Base-by-base conservation (phyloP, 2,329 filamentous ascomycete genomes). In the Drechslera avenae region DNA sequence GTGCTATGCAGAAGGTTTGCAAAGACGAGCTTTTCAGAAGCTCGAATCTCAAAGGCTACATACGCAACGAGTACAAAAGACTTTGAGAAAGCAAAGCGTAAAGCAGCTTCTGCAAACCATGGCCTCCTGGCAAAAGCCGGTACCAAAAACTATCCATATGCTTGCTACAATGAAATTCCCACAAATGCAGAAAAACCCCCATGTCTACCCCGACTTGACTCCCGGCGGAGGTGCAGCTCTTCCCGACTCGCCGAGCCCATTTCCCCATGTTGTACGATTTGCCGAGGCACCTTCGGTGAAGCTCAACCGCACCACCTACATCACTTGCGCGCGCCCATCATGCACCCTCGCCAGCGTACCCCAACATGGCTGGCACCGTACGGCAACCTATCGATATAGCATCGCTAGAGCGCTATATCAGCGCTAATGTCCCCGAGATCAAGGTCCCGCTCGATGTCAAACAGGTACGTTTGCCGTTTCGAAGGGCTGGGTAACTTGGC, bases 331-430 rank as follows among this genome's bases (percentile, higher is more conserved):
- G 40, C 48, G 44, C 45, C 49, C 48, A 35, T 48, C 50, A 63
- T 58, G 62, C 50, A 43, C 52, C 54, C 26, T 41, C 36, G 39
- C 37, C 45, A 50, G 37, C 57, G 39, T 43, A 56, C 50, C 35
- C 51, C 59, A 73, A 44, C 54, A 87, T 97, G 93, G 93, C 94
- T 45, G 93, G 93, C 64, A 81, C 82, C 57, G 86, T 99, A 51
- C 86, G 94, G 72, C 94, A 99, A 73, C 90, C 90, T 35, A 95
- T 99, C 70, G 90, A 97, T 71, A 77, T 93, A 65, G 77, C 82
- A 67, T 85, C 89, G 13, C 80, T 99, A 47, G 88, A 93, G 78
- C 82, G 80, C 57, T 99, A 92, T 75, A 83, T 99, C 60, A 77
- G 82, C 46, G 75, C 83, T 55, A 82, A 91, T 76, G 90, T 96